phyloP scores from a whole-genome alignment of 2,329 filamentous ascomycete species.

The Venturia asperata region DNA sequence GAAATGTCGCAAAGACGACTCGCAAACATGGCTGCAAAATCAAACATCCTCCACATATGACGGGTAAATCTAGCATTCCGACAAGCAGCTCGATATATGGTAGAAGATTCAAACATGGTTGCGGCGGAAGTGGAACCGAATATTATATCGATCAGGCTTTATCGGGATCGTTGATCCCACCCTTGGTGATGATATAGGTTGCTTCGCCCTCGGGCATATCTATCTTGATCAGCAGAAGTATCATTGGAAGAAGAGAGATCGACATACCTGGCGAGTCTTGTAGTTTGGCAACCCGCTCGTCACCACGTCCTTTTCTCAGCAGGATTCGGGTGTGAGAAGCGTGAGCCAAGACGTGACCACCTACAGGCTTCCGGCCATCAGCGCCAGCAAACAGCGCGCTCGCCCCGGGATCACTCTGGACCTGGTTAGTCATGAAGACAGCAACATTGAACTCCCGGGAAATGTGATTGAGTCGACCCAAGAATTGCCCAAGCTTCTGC shows the following conservation, averaged over 20 bases:
- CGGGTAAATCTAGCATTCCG: not conserved
- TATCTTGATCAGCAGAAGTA: conserved; percentile 25
- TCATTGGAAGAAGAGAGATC: conserved; percentile 19
- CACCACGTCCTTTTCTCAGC: conserved; percentile 60
- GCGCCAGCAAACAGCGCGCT: conserved; percentile 60
- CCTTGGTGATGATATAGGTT: conserved; percentile 63
- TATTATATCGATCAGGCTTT: not conserved
- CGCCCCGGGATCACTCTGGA: conserved; percentile 63
- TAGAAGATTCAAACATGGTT: not conserved
- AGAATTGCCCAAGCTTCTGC: conserved; percentile 59
- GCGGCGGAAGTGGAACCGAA: not conserved
- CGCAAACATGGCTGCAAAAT: not conserved
- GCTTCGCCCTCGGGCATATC: conserved; percentile 63
- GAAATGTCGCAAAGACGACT: no score
- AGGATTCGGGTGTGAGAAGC: conserved; percentile 60
- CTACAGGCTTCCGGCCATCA: conserved; percentile 60
- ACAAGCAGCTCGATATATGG: not conserved
- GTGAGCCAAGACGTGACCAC: conserved; percentile 62
- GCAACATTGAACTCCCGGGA: conserved; percentile 65
- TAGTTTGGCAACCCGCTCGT: conserved; percentile 63
- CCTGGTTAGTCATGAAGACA: conserved; percentile 63
- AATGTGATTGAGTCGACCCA: conserved; percentile 57
- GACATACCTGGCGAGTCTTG: conserved; percentile 56
- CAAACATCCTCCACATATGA: not conserved
- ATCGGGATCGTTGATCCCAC: conserved; percentile 61